Evolutionary conservation across 208 protist species (phyloP), one percentile per base, ranked within the genome.

Genomic region (Crithidia bombi): DNA sequence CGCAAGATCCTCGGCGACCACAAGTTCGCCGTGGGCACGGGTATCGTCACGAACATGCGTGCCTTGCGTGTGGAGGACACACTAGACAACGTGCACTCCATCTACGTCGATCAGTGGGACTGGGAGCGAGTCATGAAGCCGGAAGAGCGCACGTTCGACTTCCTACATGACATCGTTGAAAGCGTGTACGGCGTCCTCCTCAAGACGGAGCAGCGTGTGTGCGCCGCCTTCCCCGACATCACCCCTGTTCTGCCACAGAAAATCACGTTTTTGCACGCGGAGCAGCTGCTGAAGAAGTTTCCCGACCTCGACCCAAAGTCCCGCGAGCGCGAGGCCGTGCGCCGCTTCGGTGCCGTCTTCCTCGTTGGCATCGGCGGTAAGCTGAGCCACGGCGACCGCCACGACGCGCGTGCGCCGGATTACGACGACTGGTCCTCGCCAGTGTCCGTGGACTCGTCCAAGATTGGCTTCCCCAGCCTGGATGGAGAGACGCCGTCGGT

Each of bases 51-150:
- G 5, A 82, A 97, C 78, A 96, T 97, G 91, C 82, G 78, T 41
- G 94, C 91, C 36, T 78, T 97, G 44, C 85, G 94, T 32, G 84
- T 91, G 46, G 90, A 96, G 69, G 94, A 97, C 43, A 79, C 78
- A 17, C 81, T 97, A n/a, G 89, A 95, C 73, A 93, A 90, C 63
- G 49, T 89, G 35, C 94, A 97, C 71, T 96, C 90, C 39, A 76
- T 97, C 35, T 93, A 91, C 79, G 94, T 97, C 0, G 94, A 97
- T 65, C 94, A 97, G 77, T 97, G 91, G 90, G 94, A 97, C 78
- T 97, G 94, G 94, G 91, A 97, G 78, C 73, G 79, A 19, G 88
- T 93, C 23, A 96, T 97, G 75, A 33, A 6, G 23, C 28, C 63
- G 10, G 63, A 79, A 14, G 67, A 96, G 15, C 82, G 94, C 49